Percentiles rank a stretch among this genome's conserved stretches.
phyloP scores from a whole-genome alignment of 2,329 filamentous ascomycete species.

The Pseudocercospora cruenta region DNA sequence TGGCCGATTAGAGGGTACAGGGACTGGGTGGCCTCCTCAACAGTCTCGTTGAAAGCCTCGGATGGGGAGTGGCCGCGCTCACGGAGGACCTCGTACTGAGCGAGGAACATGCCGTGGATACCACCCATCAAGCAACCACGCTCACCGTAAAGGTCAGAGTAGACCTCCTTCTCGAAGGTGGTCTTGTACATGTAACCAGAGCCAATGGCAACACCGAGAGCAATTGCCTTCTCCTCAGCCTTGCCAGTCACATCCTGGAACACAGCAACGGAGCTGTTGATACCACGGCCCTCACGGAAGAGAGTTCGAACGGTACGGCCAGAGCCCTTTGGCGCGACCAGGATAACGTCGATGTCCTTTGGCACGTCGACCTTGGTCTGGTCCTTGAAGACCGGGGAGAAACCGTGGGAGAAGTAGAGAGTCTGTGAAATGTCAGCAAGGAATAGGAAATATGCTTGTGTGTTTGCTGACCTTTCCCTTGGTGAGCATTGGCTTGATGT shows the following conservation, averaged over 20 bases:
- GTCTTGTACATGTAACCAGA: slow-evolving; percentile 99
- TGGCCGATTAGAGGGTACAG: slow-evolving; percentile 96
- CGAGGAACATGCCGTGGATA: slow-evolving; percentile 99
- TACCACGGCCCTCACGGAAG: slow-evolving; percentile 98
- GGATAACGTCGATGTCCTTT: slow-evolving; percentile 96
- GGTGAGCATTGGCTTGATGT: slow-evolving; percentile 95
- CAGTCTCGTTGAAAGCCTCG: slow-evolving; percentile 99
- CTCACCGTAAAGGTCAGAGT: slow-evolving; percentile 99
- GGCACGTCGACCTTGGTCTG: slow-evolving; percentile 98
- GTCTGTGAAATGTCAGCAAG: slow-evolving; percentile 62
- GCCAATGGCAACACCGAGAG: slow-evolving; percentile 94
- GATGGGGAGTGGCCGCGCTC: slow-evolving; percentile 97
- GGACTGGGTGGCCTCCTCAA: slow-evolving; percentile 98
- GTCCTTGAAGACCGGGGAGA: slow-evolving; percentile 99
- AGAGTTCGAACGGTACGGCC: slow-evolving; percentile 97
- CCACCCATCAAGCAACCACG: slow-evolving; percentile 99
- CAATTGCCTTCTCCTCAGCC: slow-evolving; percentile 96
- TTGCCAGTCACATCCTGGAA: slow-evolving; percentile 98
- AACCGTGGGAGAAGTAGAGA: slow-evolving; percentile 99
- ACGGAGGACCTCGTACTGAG: slow-evolving; percentile 99
- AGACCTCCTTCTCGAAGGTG: slow-evolving; percentile 99
- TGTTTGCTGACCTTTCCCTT: slow-evolving; percentile 85
- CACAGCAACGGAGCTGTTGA: slow-evolving; percentile 99
- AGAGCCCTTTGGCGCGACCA: slow-evolving; percentile 98
- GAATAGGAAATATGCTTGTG: neutral